phyloP scores from a whole-genome alignment of 31 red algal genomes.

The Asparagopsis taxiformis region DNA sequence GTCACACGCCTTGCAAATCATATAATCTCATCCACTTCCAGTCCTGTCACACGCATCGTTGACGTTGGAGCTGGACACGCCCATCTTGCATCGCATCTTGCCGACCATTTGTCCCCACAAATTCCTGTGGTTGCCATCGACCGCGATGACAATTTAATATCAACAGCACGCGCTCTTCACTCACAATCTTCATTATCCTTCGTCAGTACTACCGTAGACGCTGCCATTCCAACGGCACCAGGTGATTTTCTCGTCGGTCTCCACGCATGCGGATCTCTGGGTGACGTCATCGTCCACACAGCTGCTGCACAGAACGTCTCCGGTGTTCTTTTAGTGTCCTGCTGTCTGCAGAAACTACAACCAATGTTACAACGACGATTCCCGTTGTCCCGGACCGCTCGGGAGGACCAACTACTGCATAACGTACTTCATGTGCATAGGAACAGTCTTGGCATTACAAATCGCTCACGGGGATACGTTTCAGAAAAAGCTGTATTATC shows the following conservation, averaged over 20 bases:
- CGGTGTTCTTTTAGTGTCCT: slow-evolving; percentile 55
- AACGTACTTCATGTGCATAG: slow-evolving; percentile 5
- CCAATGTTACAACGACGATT: neutral
- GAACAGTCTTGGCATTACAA: slow-evolving; percentile 21
- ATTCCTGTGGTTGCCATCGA: slow-evolving; percentile 42
- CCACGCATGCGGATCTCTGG: slow-evolving; percentile 48
- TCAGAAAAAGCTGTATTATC: neutral
- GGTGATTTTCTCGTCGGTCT: slow-evolving; percentile 38
- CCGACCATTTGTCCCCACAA: slow-evolving; percentile 4
- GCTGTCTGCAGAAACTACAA: slow-evolving; percentile 48
- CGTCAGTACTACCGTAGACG: neutral
- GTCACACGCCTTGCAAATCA: no score
- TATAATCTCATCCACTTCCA: no score
- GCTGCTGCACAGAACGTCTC: slow-evolving; percentile 5
- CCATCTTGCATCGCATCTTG: slow-evolving; percentile 46
- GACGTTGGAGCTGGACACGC: slow-evolving; percentile 58
- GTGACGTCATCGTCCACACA: slow-evolving; percentile 16
- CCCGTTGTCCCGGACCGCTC: slow-evolving; percentile 24
- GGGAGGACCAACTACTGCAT: neutral
- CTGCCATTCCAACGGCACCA: neutral
- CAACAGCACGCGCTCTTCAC: slow-evolving; percentile 16
- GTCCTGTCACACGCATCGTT: slow-evolving; percentile 23
- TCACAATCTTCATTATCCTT: neutral
- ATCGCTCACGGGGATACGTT: slow-evolving; percentile 12
- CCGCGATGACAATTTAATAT: slow-evolving; percentile 12